phyloP scores from a whole-genome alignment of 441 rosid genomes.

The Populus hybrid region DNA sequence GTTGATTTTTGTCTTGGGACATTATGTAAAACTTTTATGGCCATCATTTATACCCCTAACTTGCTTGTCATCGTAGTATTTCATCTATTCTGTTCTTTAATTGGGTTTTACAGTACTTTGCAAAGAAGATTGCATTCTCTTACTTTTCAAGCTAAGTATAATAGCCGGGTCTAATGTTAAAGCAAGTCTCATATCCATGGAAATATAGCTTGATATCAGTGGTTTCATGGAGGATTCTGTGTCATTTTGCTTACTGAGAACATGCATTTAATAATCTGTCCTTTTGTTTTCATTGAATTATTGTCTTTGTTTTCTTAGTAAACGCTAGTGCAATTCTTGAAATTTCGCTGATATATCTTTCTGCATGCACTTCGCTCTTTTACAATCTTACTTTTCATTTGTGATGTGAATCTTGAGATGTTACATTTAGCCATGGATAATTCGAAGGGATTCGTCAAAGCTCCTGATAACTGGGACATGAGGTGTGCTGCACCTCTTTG shows the following conservation, averaged over 20 bases:
- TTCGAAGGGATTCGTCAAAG: not conserved
- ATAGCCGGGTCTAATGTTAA: not conserved
- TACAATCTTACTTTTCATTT: not conserved
- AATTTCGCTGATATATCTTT: not conserved
- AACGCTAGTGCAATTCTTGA: not conserved
- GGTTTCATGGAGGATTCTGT: not conserved
- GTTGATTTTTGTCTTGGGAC: not conserved
- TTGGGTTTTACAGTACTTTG: not conserved
- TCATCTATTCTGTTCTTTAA: no score
- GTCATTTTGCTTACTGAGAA: not conserved
- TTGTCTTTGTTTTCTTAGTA: not conserved
- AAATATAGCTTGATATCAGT: not conserved
- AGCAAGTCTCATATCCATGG: not conserved
- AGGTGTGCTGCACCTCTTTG: not conserved
- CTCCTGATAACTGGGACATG: not conserved
- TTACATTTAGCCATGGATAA: not conserved
- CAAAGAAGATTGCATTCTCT: not conserved
- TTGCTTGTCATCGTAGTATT: not conserved
- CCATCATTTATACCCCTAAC: not conserved
- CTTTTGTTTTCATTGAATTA: not conserved
- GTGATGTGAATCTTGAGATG: slow-evolving; percentile 1
- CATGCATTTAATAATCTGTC: not conserved
- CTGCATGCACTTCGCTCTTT: not conserved
- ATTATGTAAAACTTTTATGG: not conserved
- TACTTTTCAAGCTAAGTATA: not conserved